These are phyloP conservation scores for Strobilomyces dryophilus DNA, from an alignment of 768 basidiomycete species.

Conservation along the genomic window DNA sequence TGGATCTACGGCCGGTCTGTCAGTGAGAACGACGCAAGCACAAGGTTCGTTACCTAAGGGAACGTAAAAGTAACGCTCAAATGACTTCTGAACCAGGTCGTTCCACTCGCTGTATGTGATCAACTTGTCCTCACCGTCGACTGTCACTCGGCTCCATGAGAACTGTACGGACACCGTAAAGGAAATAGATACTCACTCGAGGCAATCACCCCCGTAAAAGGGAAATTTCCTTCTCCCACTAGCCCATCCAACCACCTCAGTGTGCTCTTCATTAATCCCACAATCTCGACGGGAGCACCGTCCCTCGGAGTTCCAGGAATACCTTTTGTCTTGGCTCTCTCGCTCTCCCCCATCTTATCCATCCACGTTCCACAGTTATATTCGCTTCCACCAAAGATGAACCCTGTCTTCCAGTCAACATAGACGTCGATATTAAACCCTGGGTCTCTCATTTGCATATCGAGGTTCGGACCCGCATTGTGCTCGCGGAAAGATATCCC, in stretches of 20 bases:
- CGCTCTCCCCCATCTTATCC: constrained; percentile 98
- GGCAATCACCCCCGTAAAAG: constrained; percentile 84
- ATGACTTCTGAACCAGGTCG: constrained; percentile 76
- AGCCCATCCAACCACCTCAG: constrained; percentile 82
- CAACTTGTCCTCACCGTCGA: constrained; percentile 59
- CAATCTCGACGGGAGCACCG: constrained; percentile 95
- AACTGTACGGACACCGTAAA: not conserved
- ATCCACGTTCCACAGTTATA: constrained; percentile 95
- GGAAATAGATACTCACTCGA: constrained; percentile 49
- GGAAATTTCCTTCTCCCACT: constrained; percentile 64
- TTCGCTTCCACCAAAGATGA: constrained; percentile 82
- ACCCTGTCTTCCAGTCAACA: constrained; percentile 95
- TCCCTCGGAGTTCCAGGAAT: constrained; percentile 95
- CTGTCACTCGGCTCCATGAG: constrained; percentile 35
- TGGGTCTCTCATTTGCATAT: constrained; percentile 90
- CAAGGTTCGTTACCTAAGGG: constrained; percentile 54
- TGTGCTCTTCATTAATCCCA: constrained; percentile 88
- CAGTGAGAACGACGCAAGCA: not conserved
- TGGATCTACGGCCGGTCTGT: constrained; percentile 46
- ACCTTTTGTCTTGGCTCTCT: constrained; percentile 90
- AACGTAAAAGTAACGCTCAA: constrained; percentile 89
- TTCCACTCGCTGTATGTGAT: constrained; percentile 92
- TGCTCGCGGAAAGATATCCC: constrained; percentile 95
- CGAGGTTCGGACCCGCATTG: constrained; percentile 95
- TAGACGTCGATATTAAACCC: constrained; percentile 92